Conservation (phyloP, 2,329 filamentous ascomycete species). For the Ascochyta fabae region DNA sequence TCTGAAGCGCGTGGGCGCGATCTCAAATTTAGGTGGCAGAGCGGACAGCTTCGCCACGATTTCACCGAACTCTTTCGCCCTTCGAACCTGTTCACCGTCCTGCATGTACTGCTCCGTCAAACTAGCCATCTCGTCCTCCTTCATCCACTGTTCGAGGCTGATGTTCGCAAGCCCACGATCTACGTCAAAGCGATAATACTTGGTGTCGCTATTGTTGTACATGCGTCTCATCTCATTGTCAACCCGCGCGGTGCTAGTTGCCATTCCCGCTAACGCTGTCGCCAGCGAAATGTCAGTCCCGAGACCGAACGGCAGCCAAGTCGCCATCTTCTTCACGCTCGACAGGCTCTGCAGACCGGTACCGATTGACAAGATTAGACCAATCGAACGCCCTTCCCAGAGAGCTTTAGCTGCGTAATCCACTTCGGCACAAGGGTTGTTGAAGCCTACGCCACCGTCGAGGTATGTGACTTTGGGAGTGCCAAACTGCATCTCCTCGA, state of each 20-base stretch:
- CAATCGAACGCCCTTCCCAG: slow-evolving; percentile 46
- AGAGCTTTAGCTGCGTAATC: slow-evolving; percentile 55
- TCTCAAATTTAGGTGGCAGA: slow-evolving; percentile 46
- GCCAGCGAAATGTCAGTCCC: slow-evolving; percentile 48
- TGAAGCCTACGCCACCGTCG: slow-evolving; percentile 58
- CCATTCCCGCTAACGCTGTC: slow-evolving; percentile 47
- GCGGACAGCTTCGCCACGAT: slow-evolving; percentile 47
- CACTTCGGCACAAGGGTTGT: slow-evolving; percentile 60
- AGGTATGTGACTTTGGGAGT: slow-evolving; percentile 56
- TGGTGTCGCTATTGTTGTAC: slow-evolving; percentile 47
- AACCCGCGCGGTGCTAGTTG: slow-evolving; percentile 47
- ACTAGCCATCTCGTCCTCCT: slow-evolving; percentile 50
- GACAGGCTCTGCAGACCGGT: slow-evolving; percentile 50
- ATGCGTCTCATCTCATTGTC: slow-evolving; percentile 52
- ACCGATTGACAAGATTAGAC: slow-evolving; percentile 50
- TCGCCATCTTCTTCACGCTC: slow-evolving; percentile 44
- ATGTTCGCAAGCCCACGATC: slow-evolving; percentile 49
- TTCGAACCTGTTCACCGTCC: slow-evolving; percentile 42
- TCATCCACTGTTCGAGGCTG: slow-evolving; percentile 51
- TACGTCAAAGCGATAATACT: slow-evolving; percentile 50
- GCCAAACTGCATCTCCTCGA: slow-evolving; percentile 60
- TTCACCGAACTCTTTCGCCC: slow-evolving; percentile 41
- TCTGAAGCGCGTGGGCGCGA: slow-evolving; percentile 39
- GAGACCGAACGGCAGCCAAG: slow-evolving; percentile 50
- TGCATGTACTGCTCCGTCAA: slow-evolving; percentile 50